phyloP scores from a whole-genome alignment of 495 filamentous ascomycete species.

The Xanthoparmelia taractica region DNA sequence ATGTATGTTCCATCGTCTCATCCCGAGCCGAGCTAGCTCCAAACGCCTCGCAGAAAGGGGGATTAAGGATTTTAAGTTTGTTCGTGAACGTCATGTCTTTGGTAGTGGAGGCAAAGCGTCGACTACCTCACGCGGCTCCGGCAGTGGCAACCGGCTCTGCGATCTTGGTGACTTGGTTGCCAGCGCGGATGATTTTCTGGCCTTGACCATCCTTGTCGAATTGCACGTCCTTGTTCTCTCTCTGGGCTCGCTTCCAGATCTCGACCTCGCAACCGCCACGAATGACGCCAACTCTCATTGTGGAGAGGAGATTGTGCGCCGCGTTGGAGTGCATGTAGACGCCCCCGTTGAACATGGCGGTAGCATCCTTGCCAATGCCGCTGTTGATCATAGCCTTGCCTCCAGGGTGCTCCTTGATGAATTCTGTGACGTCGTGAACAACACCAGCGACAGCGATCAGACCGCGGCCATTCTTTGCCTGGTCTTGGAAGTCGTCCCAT shows the following conservation, averaged over 20 bases:
- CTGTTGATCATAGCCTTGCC: slow-evolving; percentile 91
- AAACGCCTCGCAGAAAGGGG: not conserved
- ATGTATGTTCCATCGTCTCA: not conserved
- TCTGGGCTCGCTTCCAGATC: slow-evolving; percentile 94
- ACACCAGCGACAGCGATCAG: slow-evolving; percentile 88
- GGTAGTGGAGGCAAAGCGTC: not conserved
- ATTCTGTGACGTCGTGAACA: slow-evolving; percentile 88
- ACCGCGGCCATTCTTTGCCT: slow-evolving; percentile 79
- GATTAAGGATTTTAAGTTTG: not conserved
- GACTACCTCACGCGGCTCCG: slow-evolving; percentile 54
- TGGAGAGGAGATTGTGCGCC: slow-evolving; percentile 93
- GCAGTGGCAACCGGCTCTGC: slow-evolving; percentile 61
- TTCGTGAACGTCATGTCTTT: slow-evolving; percentile 17
- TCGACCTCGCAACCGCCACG: slow-evolving; percentile 96
- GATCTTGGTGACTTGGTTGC: slow-evolving; percentile 83
- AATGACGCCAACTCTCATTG: slow-evolving; percentile 93
- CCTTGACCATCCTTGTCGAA: slow-evolving; percentile 75
- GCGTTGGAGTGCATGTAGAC: slow-evolving; percentile 98
- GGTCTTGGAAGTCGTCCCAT: slow-evolving; percentile 90
- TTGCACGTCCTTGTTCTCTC: slow-evolving; percentile 78
- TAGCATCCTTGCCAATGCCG: slow-evolving; percentile 94
- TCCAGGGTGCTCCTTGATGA: slow-evolving; percentile 96
- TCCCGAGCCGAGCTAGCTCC: slow-evolving; percentile 2
- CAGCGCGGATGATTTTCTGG: slow-evolving; percentile 80
- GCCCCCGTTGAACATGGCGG: slow-evolving; percentile 98